phyloP scores from a whole-genome alignment of 1,284 basidiomycete species.

The Ceratobasidium sp. region DNA sequence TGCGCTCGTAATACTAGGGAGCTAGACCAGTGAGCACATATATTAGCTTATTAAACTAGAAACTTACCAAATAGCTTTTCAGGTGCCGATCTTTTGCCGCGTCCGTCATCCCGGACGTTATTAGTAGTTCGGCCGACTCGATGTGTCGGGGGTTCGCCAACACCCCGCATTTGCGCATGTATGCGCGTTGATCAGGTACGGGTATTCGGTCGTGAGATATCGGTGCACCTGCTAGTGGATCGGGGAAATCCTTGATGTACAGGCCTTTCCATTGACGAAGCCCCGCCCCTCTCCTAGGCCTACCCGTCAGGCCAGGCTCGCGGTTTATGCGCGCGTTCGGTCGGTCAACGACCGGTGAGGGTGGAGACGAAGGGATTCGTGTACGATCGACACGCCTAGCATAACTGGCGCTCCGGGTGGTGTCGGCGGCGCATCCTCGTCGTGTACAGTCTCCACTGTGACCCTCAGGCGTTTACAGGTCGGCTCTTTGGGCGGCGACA shows the following conservation, averaged over 20 bases:
- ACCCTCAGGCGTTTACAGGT: not conserved
- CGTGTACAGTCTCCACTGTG: not conserved
- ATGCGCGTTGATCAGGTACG: not conserved
- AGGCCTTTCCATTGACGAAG: not conserved
- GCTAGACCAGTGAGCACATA: not conserved
- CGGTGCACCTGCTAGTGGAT: not conserved
- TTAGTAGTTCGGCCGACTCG: not conserved
- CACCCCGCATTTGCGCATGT: not conserved
- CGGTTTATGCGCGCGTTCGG: no score
- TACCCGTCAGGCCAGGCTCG: no score
- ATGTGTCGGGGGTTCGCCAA: not conserved
- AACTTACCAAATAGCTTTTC: constrained; percentile 6
- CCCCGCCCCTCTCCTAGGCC: no score
- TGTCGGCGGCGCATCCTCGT: not conserved
- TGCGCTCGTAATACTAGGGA: not conserved
- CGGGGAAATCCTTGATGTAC: not conserved
- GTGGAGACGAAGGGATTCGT: no score
- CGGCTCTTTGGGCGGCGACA: no score
- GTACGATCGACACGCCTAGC: no score
- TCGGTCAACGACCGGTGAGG: no score
- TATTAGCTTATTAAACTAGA: no score
- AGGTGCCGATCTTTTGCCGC: not conserved
- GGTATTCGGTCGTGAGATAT: not conserved
- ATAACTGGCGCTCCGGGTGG: not conserved
- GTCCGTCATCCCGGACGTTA: not conserved